Base-by-base conservation (phyloP, 1,284 basidiomycete genomes). In the Sporisorium sorghi region DNA sequence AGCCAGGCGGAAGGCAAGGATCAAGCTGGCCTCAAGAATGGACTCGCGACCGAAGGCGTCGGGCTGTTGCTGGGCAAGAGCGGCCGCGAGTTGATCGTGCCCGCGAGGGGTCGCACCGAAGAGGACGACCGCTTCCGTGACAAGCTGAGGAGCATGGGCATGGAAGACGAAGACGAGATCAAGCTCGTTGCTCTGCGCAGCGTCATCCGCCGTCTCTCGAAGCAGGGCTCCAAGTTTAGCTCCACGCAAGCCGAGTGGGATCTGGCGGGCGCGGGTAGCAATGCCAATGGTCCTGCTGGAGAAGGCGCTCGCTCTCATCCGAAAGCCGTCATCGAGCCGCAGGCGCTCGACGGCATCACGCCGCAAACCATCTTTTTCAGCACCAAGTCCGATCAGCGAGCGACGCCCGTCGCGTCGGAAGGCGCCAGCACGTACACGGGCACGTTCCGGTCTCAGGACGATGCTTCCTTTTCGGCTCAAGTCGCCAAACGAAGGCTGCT, bases 321-420 rank as follows among this genome's bases (percentile, higher is more conserved):
- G 1, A 62, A 58, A 43, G 68, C 66, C 1, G 92, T 74, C 86
- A 93, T 42, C 90, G 92, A 72, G 43, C 57, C 71, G 9, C 77
- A 83, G 92, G 93, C 82, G 88, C 95, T 43, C 90, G 76, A 84
- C 15, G 79, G 91, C 4, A 91, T 97, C n/a, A 92, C 94, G 0
- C 94, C 94, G 6, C 93, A 94, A 70, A 99, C 95, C 0, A 92
- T 99, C 23, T 98, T 99, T 85, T 88, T 99, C 76, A 93, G 90
- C 39, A 44, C 71, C 28, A 79, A 69, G 33, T 39, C 58, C 4
- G 58, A 60, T 11, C 46, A 50, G 30, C 54, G 57, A 14, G 50
- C 58, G 37, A 46, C 54, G 26, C 33, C 50, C n/a, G 24, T 46
- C 3, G 52, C 53, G 1, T 62, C 58, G 14, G 62, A 69, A 24